A percentile compares a stretch with the other conserved stretches of the same genome.
Conservation (phyloP, 2,329 filamentous ascomycete species). For the Didymella exigua region DNA sequence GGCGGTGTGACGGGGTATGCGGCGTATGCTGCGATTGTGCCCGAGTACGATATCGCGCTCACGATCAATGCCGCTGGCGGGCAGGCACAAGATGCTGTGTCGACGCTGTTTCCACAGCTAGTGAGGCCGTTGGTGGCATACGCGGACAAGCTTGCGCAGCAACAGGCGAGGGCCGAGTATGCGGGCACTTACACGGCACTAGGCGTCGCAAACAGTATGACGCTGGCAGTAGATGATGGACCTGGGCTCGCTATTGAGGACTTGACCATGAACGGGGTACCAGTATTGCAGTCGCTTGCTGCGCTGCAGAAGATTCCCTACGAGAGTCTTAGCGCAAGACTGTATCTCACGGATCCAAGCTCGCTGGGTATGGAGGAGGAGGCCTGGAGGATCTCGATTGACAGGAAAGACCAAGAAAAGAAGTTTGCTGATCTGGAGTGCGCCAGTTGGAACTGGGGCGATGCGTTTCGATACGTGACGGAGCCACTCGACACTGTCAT, state of each 20-base stretch:
- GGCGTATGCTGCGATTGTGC: slow-evolving; percentile 25
- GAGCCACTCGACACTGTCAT: slow-evolving; percentile 29
- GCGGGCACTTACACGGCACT: slow-evolving; percentile 24
- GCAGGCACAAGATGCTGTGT: slow-evolving; percentile 12
- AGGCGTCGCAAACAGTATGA: slow-evolving; percentile 9
- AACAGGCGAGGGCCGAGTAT: slow-evolving; percentile 27
- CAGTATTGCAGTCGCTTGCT: slow-evolving; percentile 23
- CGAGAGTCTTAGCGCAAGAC: slow-evolving; percentile 22
- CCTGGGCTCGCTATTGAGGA: slow-evolving; percentile 28
- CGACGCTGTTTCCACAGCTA: slow-evolving; percentile 21
- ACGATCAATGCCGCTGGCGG: slow-evolving; percentile 31
- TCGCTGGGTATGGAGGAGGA: slow-evolving; percentile 19
- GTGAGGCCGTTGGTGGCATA: slow-evolving; percentile 25
- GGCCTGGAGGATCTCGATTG: slow-evolving; percentile 26
- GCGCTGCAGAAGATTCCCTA: slow-evolving; percentile 6
- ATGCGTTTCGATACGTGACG: slow-evolving; percentile 25
- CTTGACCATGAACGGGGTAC: slow-evolving; percentile 24
- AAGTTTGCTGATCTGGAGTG: slow-evolving; percentile 30
- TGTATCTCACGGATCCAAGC: slow-evolving; percentile 33
- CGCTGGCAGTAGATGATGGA: slow-evolving; percentile 25
- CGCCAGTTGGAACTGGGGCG: slow-evolving; percentile 28
- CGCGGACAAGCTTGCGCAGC: slow-evolving; percentile 27
- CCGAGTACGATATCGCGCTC: slow-evolving; percentile 32
- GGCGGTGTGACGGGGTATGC: slow-evolving; percentile 34
- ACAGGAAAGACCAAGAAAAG: slow-evolving; percentile 12